These are phyloP conservation scores for Xylaria sp. DNA, from an alignment of 2,329 filamentous ascomycete species.

Conservation along the genomic window DNA sequence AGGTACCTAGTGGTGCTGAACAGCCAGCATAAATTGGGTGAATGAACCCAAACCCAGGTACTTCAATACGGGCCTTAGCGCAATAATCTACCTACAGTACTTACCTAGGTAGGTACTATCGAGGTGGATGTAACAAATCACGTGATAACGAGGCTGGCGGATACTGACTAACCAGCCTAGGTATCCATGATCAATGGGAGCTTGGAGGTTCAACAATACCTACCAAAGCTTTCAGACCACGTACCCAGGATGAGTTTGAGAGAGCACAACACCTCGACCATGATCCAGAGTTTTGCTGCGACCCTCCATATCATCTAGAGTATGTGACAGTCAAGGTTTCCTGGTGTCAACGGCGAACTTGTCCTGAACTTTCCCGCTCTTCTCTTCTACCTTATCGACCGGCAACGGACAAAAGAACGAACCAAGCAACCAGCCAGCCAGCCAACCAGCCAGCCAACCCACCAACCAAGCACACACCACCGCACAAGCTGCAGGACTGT, in stretches of 20 bases:
- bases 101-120: no score
- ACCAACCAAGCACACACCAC: not conserved
- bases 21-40: no score
- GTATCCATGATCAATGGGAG: slow-evolving; percentile 21
- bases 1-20: not conserved
- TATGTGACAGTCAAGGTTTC: not conserved
- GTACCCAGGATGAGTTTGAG: not conserved
- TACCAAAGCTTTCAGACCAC: slow-evolving; percentile 3
- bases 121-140: slow-evolving; percentile 5
- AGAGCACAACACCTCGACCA: slow-evolving; percentile 8
- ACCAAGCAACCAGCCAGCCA: not conserved
- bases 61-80: not conserved
- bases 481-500: slow-evolving; percentile 1
- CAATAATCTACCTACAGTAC: no score
- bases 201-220: slow-evolving; percentile 23
- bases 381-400: no score
- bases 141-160: slow-evolving; percentile 35
- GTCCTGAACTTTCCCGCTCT: not conserved
- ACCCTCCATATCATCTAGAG: slow-evolving; percentile 8
- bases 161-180: not conserved
- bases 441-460: not conserved
- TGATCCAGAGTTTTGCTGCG: slow-evolving; percentile 16
- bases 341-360: not conserved
- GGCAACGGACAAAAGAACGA: no score
- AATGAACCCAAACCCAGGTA: no score